A percentile compares a stretch with the other conserved stretches of the same genome.
These are phyloP conservation scores for Trichoderma gamsii DNA, from an alignment of 495 filamentous ascomycete genomes.

Conservation along the genomic window DNA sequence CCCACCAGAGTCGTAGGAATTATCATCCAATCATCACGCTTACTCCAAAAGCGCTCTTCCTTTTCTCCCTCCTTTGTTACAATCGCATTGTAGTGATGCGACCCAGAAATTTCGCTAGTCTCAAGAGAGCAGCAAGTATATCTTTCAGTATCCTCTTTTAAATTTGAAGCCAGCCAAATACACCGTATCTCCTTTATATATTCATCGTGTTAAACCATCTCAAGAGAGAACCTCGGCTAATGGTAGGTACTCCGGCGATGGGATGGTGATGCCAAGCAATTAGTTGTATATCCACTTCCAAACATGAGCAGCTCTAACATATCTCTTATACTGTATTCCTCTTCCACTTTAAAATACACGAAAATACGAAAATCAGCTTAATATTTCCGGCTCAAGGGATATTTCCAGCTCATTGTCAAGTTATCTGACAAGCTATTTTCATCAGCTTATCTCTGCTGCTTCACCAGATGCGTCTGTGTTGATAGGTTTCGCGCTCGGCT, in stretches of 20 bases:
- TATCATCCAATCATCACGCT: slow-evolving; percentile 3
- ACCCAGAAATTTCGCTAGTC: background rate
- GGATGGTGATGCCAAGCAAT: background rate
- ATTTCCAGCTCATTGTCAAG: background rate
- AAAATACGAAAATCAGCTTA: background rate
- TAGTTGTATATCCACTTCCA: background rate
- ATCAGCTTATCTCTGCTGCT: background rate
- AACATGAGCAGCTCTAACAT: background rate
- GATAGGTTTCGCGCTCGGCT: background rate
- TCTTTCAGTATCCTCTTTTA: background rate
- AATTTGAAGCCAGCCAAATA: too few relatives aligned
- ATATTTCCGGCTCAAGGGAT: background rate
- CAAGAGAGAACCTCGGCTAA: background rate
- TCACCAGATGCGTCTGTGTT: background rate
- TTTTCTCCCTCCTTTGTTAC: background rate
- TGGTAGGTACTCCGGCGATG: background rate
- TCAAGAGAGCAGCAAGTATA: background rate
- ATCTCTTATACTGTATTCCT: background rate
- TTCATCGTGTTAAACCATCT: background rate
- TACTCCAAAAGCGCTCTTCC: background rate
- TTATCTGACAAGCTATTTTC: background rate
- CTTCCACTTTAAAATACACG: background rate
- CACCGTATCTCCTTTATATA: background rate
- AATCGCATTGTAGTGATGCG: background rate
- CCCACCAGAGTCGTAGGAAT: background rate